A percentile compares a stretch with the other conserved stretches of the same genome.
phyloP scores from a whole-genome alignment of 805 yeast species.

The Candida bentonensis region DNA sequence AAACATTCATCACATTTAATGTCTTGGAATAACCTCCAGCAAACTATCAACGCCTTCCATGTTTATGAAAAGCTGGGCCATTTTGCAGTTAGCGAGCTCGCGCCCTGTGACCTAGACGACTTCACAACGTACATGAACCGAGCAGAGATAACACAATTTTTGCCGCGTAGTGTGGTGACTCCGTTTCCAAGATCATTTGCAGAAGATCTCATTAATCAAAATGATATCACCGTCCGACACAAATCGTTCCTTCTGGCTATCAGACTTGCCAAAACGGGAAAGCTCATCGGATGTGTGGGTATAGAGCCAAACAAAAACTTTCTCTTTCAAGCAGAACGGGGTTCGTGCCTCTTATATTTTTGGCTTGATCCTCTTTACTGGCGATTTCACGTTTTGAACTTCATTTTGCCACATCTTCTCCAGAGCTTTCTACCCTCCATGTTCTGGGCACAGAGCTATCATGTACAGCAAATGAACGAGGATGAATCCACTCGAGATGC shows the following conservation, averaged over 20 bases:
- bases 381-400: background rate
- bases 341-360: background rate
- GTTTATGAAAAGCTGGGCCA: slow-evolving; percentile 3
- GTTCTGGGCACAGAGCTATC: slow-evolving; percentile 1
- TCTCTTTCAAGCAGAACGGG: background rate
- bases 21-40: background rate
- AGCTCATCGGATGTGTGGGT: background rate
- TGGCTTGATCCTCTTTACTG: slow-evolving; percentile 1
- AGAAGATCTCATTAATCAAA: background rate
- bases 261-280: background rate
- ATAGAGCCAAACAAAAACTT: background rate
- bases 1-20: too few species aligned
- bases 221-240: background rate
- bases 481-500: background rate
- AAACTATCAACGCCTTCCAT: background rate
- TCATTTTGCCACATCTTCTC: background rate
- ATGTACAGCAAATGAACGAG: background rate
- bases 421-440: background rate
- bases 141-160: background rate
- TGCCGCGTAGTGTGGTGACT: background rate
- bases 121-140: background rate
- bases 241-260: background rate
- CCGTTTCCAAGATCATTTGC: background rate
- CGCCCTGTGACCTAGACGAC: background rate
- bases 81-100: background rate